Evolutionary conservation across 83 land plant species (phyloP), one percentile per base, ranked within the genome.

Genomic region (Diphasiastrum complanatum): DNA sequence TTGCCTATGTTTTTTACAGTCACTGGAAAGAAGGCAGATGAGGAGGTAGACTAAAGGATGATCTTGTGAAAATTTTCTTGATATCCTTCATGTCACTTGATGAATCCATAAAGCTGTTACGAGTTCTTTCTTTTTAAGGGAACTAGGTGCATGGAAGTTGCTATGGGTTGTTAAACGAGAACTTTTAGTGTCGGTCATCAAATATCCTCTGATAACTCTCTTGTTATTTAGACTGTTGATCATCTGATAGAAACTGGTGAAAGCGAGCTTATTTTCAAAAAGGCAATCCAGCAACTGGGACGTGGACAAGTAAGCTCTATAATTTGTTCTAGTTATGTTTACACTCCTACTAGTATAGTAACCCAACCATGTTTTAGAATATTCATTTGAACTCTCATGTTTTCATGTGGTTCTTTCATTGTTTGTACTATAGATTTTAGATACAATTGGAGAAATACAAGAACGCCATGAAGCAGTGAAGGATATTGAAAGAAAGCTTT

Each of bases 161-260:
- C n/a, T n/a, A n/a, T n/a, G n/a, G n/a, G n/a, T n/a, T n/a, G n/a
- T n/a, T n/a, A n/a, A n/a, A n/a, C n/a, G n/a, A n/a, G n/a, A n/a
- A n/a, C n/a, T n/a, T n/a, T n/a, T n/a, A n/a, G n/a, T n/a, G n/a
- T n/a, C n/a, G n/a, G n/a, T n/a, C n/a, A n/a, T n/a, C n/a, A n/a
- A n/a, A n/a, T n/a, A n/a, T n/a, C n/a, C n/a, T n/a, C n/a, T n/a
- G n/a, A n/a, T n/a, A n/a, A n/a, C n/a, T n/a, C n/a, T n/a, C n/a
- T n/a, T n/a, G n/a, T n/a, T n/a, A n/a, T n/a, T n/a, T n/a, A 91
- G 95, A 89, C 86, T 32, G 88, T 92, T 76, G 95, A 92, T 22
- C 75, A 51, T 1, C 62, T 92, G 51, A 85, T 92, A 60, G 96
- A 92, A 75, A 92, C 97, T 6, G 97, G 97, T 19, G 76, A 92